Evolutionary conservation across 495 filamentous ascomycete species (phyloP), one percentile per base, ranked within the genome.

Genomic region (Podospora comata): DNA sequence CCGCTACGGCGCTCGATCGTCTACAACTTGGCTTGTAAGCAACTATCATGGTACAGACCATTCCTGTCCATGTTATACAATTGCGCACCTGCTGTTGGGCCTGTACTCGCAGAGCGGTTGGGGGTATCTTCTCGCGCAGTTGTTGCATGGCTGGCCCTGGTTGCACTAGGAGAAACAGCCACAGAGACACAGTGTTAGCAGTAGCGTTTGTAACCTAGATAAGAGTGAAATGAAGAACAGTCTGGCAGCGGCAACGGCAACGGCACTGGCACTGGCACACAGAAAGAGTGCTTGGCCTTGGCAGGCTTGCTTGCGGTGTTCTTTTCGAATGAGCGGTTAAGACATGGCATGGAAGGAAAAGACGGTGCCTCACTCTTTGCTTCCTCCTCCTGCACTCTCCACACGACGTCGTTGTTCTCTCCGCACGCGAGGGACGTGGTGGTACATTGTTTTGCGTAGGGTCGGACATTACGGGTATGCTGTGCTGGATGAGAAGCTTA

Each of bases 61-160:
- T 6, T 32, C 30, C 2, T 2, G 57, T 26, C 26, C 23, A n/a
- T 4, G 27, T 61, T 18, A 53, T 16, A 19, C 48, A n/a, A 26
- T 28, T 4, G 71, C 73, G 19, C 64, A 77, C 77, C 75, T 79
- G 70, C 57, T 74, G 57, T 56, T 72, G 3, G 67, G 61, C 60
- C 68, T 76, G 68, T 80, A 80, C 68, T 80, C 78, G 70, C 79
- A 80, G 2, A 67, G 53, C 4, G 79, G 79, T 60, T 74, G 79
- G 0, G 79, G 79, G 57, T 79, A 80, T 27, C 79, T 67, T 34
- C 79, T 72, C 20, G 73, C 74, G 53, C 79, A 80, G 65, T 80
- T 80, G 69, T 71, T 77, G 70, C 79, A 80, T 48, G 79, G 79
- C 26, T 75, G 76, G 20, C 74, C 77, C 67, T 80, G 79, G 64